Base-by-base conservation (phyloP, 2,329 filamentous ascomycete genomes). In the Exophiala lecanii-corni region DNA sequence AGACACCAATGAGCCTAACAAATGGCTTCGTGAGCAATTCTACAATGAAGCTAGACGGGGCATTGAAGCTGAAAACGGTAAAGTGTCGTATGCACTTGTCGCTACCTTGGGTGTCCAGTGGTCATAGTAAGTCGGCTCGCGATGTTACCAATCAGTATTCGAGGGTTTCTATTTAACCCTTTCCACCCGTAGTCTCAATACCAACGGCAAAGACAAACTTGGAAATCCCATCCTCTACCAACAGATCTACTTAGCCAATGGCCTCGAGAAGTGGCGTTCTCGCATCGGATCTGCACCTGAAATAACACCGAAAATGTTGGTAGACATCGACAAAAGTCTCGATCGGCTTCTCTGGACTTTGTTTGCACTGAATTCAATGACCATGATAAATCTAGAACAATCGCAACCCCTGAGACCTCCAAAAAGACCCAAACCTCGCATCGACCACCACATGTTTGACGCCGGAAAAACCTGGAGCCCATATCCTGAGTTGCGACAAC, bases 1-100 rank as follows among this genome's bases (percentile, higher is more conserved):
- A 12, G 56, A 58, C 17, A 47, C 46, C 17, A 53, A 59, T 13
- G 42, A 55, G 23, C 48, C 57, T 4, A 52, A 57, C 10, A 41
- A 54, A 17, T 57, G 57, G 28, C 35, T 51, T n/a, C 37, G 48
- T 15, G 42, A 54, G 6, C 59, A 60, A 33, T 65, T 65, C 31
- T 63, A 62, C 43, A 48, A 54, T 16, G 62, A 65, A 47, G 62
- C 62, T 3, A 63, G 58, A 41, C 55, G 44, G 5, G 49, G 56
- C 4, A 49, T 62, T 5, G 57, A 62, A 5, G 45, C 58, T 21
- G 57, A 62, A 45, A 55, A 60, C 23, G 62, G 59, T 4, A 53
- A 54, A 33, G 53, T 62, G 10, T 59, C 52, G 3, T 40, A 65
- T 13, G 38, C 59, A 5, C 58, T 56, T 10, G 51, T 63, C 4